These are phyloP conservation scores for Salix exigua DNA, from an alignment of 345 rosid genomes.

Conservation along the genomic window DNA sequence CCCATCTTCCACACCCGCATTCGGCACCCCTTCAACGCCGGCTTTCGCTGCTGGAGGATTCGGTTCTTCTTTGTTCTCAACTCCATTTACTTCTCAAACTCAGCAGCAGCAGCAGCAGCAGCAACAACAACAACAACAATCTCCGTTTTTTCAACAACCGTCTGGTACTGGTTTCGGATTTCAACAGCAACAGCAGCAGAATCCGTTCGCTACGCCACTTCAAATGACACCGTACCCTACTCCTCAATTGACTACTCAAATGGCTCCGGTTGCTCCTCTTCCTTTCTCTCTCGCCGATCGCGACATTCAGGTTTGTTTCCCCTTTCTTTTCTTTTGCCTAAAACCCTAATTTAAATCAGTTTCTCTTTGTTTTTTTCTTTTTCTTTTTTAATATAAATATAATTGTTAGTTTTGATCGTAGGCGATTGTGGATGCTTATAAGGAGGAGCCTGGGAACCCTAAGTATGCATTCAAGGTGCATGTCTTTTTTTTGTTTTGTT, in stretches of 20 bases:
- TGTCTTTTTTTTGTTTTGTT: not conserved
- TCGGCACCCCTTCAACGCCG: conserved; percentile 49
- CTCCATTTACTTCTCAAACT: conserved; percentile 70
- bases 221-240: conserved; percentile 41
- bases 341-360: conserved; percentile 5
- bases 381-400: not conserved
- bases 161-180: conserved; percentile 47
- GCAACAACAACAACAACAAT: not conserved
- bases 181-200: conserved; percentile 21
- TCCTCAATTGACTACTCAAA: conserved; percentile 87
- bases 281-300: conserved; percentile 92
- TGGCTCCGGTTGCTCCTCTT: conserved; percentile 94
- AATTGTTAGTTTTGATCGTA: conserved; percentile 11
- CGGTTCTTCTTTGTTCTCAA: conserved; percentile 64
- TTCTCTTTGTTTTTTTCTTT: not conserved
- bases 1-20: conserved; percentile 31
- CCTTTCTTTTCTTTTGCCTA: too few relatives aligned
- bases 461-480: conserved; percentile 88
- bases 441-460: conserved; percentile 82
- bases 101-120: conserved; percentile 37
- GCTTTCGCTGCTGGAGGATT: conserved; percentile 58
- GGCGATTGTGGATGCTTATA: conserved; percentile 95
- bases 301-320: conserved; percentile 60
- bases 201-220: conserved; percentile 30
- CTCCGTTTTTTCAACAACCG: conserved; percentile 38